phyloP scores from a whole-genome alignment of 306 rosid species.

The Astragalus glycyphyllos region DNA sequence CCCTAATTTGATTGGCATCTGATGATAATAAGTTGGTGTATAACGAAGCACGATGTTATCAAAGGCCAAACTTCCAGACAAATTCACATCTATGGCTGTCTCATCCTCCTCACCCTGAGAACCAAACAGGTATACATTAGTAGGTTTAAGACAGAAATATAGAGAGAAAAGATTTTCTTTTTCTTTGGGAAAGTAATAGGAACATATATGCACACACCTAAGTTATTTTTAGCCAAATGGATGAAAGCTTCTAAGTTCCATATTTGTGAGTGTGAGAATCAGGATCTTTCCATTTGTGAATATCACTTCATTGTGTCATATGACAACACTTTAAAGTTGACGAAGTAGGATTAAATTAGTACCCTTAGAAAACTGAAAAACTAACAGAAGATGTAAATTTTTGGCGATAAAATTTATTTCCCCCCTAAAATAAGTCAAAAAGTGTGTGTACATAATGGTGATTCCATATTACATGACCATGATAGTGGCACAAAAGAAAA shows the following conservation, averaged over 20 bases:
- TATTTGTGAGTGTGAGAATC: conserved; percentile 33
- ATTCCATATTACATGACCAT: conserved; percentile 31
- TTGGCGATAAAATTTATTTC: conserved; percentile 10
- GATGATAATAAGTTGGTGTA: conserved; percentile 70
- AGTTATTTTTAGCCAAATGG: conserved; percentile 33
- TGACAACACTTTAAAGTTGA: conserved; percentile 30
- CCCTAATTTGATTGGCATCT: conserved; percentile 76
- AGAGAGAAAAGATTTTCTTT: conserved; percentile 19
- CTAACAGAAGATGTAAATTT: not conserved
- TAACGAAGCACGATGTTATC: conserved; percentile 85
- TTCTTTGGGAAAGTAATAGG: conserved; percentile 20
- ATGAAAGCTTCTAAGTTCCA: conserved; percentile 30
- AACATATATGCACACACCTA: conserved; percentile 27
- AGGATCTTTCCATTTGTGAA: conserved; percentile 18
- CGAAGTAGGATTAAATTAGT: conserved; percentile 20
- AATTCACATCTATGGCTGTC: conserved; percentile 84
- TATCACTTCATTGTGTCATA: conserved; percentile 33
- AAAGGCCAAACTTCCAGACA: conserved; percentile 84
- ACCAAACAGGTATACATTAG: conserved; percentile 38
- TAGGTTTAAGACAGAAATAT: conserved; percentile 6
- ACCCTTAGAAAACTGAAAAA: conserved; percentile 23
- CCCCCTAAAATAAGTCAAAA: not conserved
- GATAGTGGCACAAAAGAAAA: conserved; percentile 34
- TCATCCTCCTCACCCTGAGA: conserved; percentile 91
- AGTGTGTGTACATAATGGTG: conserved; percentile 14